phyloP scores from a whole-genome alignment of 2,329 filamentous ascomycete species.

The Meredithiella fracta region DNA sequence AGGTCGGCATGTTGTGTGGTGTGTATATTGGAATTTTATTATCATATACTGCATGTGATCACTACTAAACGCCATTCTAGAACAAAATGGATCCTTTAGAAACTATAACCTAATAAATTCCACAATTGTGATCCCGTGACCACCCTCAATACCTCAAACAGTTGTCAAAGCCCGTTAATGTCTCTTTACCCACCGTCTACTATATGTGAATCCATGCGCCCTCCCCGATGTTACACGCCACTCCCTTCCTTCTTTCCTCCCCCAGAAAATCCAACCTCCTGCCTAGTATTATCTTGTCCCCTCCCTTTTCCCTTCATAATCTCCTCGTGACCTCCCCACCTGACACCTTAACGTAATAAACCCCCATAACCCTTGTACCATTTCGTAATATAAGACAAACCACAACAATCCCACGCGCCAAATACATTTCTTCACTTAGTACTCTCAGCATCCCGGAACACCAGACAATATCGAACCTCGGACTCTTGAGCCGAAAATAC shows the following conservation, averaged over 20 bases:
- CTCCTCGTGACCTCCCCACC: background rate
- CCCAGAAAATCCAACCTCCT: conserved; percentile 2
- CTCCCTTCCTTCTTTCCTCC: background rate
- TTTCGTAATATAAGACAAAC: background rate
- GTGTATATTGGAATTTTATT: too few relatives aligned
- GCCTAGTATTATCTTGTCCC: background rate
- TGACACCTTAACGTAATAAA: background rate
- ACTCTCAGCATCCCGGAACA: background rate
- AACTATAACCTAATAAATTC: background rate
- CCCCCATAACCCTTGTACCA: background rate
- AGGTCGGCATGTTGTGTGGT: too few relatives aligned
- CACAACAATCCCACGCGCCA: too few relatives aligned
- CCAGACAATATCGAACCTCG: background rate
- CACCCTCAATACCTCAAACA: background rate
- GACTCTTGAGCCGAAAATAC: background rate
- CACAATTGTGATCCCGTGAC: background rate
- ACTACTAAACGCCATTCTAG: background rate
- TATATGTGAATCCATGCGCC: too few relatives aligned
- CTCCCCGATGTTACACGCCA: background rate
- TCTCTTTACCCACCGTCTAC: background rate
- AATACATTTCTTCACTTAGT: background rate
- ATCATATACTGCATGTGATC: background rate
- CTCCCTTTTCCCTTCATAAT: background rate
- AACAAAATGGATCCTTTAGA: background rate
- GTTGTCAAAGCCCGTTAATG: too few relatives aligned